phyloP scores from a whole-genome alignment of 441 rosid genomes.

The Bocquillonia castaneifolia region DNA sequence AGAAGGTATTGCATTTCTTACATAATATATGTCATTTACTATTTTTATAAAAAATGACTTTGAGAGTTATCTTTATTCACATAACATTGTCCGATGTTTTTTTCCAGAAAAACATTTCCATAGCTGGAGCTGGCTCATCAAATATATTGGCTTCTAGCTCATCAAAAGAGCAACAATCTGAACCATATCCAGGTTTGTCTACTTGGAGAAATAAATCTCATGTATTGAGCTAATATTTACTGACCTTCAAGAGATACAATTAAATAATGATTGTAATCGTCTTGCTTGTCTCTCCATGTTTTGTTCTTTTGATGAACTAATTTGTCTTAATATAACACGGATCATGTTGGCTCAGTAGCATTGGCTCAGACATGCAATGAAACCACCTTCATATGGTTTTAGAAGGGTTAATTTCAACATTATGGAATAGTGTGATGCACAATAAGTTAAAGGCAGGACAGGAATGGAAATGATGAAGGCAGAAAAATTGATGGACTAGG shows the following conservation, averaged over 20 bases:
- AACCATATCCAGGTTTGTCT: slow-evolving; percentile 56
- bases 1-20: not conserved
- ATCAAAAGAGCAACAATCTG: slow-evolving; percentile 46
- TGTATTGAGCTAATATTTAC: not conserved
- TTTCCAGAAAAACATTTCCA: slow-evolving; percentile 37
- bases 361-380: not conserved
- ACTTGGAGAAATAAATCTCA: slow-evolving; percentile 9
- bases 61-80: no score
- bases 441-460: slow-evolving; percentile 2
- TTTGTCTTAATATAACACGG: not conserved
- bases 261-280: not conserved
- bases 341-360: not conserved
- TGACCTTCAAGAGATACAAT: not conserved
- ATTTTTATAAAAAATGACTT: not conserved
- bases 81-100: slow-evolving; percentile 14
- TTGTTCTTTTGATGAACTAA: not conserved
- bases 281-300: not conserved
- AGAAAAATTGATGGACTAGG: not conserved
- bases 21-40: not conserved
- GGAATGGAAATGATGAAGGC: not conserved
- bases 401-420: not conserved
- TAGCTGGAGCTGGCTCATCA: slow-evolving; percentile 40
- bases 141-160: slow-evolving; percentile 48
- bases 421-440: not conserved
- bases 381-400: not conserved